Percentiles rank a stretch among this genome's conserved stretches.
Evolutionary conservation across 1,284 basidiomycete genomes (phyloP).

Genomic region (Tremellales sp.): DNA sequence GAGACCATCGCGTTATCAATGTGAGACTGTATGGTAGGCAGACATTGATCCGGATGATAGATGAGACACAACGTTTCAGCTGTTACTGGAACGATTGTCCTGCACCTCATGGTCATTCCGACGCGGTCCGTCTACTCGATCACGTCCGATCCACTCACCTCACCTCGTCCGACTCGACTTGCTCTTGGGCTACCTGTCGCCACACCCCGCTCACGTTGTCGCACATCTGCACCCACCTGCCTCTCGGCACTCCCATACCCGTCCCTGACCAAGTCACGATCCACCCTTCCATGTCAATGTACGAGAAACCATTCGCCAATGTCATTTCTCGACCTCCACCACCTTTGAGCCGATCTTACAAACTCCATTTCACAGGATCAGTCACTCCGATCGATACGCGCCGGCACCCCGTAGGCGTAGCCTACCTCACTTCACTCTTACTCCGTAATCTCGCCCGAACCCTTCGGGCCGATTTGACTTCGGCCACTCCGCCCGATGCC

Average conservation of each 20-base stretch:
- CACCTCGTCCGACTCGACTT: constrained; percentile 6
- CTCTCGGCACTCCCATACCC: constrained; percentile 8
- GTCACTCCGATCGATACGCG: constrained; percentile 25
- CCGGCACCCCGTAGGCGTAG: constrained; percentile 31
- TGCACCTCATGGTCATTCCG: constrained; percentile 9
- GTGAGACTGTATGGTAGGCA: constrained; percentile 9
- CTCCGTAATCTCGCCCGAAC: constrained; percentile 42
- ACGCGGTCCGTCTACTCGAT: constrained; percentile 23
- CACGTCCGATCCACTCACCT: constrained; percentile 33
- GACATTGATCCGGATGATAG: too few species aligned
- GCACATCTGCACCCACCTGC: constrained; percentile 42
- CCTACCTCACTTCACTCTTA: constrained; percentile 40
- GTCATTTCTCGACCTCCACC: constrained; percentile 27
- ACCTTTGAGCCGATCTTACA: constrained; percentile 18
- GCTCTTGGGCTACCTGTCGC: constrained; percentile 37
- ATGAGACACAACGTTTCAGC: constrained; percentile 32
- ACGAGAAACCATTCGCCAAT: constrained; percentile 12
- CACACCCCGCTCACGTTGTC: constrained; percentile 27
- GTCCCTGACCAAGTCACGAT: constrained; percentile 15
- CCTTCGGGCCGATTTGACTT: constrained; percentile 30
- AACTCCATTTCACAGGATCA: constrained; percentile 20
- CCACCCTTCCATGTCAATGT: constrained; percentile 16
- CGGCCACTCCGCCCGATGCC: constrained; percentile 9
- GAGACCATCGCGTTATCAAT: neutral
- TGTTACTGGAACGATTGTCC: constrained; percentile 37